Base-by-base conservation (phyloP, 1,284 basidiomycete species). In the Ceratobasidium papillatum region DNA sequence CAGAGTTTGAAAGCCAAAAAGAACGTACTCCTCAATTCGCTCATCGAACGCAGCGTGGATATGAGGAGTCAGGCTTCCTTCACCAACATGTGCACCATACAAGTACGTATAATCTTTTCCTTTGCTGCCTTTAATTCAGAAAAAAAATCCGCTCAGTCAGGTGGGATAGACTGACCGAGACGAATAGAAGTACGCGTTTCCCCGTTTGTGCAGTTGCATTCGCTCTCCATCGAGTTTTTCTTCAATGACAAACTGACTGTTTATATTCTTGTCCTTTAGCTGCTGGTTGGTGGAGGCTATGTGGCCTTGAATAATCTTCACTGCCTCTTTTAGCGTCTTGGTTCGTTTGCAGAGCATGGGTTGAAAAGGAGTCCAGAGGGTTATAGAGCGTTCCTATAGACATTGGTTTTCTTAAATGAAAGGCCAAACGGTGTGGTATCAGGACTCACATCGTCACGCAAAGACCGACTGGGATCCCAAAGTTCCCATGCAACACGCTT, bases 211-310 rank as follows among this genome's bases (percentile, higher is more conserved):
- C 64, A 99, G 79, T 80, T 98, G 96, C 82, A 98, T 95, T 34
- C 96, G 85, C 81, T 99, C 96, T 0, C 96, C 96, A 79, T 99
- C 96, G 0, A 98, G 86, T 81, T 98, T 99, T 83, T 99, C 96
- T 80, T 98, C 96, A 59, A 99, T 93, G 77, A 95, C 85, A 80
- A 98, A 98, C 64, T 61, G 38, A 8, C n/a, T 83, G 82, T n/a
- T 80, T 43, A 43, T 51, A 34, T 12, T 47, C 43, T 43, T 52
- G 8, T 11, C 34, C 38, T 47, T 72, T 7, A 27, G 41, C 8
- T 19, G n/a, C 25, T 32, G 41, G 27, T 12, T 54, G 11, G 41
- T 14, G 30, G 51, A 14, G 4, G 56, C 22, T 11, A 87, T 83
- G 14, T 84, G 78, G 51, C 88, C 89, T 27, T 88, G 87, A 88